Evolutionary conservation across 208 protist species (phyloP), one percentile per base, ranked within the genome.

Genomic region (Angomonas desouzai): DNA sequence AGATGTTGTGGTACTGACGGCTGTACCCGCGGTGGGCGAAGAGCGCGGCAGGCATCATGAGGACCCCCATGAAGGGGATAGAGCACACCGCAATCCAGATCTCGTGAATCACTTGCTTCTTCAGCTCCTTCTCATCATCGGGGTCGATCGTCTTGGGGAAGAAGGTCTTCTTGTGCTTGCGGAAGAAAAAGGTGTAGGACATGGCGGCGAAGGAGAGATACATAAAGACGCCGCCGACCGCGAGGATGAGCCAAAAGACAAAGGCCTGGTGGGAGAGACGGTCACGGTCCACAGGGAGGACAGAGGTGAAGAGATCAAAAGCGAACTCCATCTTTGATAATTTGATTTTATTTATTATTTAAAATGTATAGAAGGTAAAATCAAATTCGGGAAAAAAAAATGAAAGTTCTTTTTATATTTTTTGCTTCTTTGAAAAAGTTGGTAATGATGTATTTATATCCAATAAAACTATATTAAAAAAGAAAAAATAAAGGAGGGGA

Each of bases 11-110:
- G 72, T 94, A 94, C 49, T 90, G 49, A 61, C 87, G 80, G 65
- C 79, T 87, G 72, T 92, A 92, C 6, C 83, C 83, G 20, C 85
- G 79, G 64, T 92, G 81, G 45, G 71, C 71, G 51, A 91, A 85
- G 45, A 83, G 60, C 1, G 81, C 74, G 1, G 81, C 82, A n/a
- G 84, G 84, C 61, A 77, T 79, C 84, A 90, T 89, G 10, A 91
- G 66, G 11, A 89, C 48, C 13, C 72, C 81, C 84, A 93, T 91
- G 56, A 85, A 84, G 7, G 83, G 85, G 56, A 91, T 87, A n/a
- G 87, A 93, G 32, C 64, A 64, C 55, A 77, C 67, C 13, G 84
- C 84, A 38, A 93, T 89, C 55, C 75, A 87, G 51, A 91, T 93
- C 59, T 93, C 87, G 49, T 85, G 79, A 16, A 28, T 45, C 48